Base-by-base conservation (phyloP, 352 stramenopile species). In the Vaucheria bursata region DNA sequence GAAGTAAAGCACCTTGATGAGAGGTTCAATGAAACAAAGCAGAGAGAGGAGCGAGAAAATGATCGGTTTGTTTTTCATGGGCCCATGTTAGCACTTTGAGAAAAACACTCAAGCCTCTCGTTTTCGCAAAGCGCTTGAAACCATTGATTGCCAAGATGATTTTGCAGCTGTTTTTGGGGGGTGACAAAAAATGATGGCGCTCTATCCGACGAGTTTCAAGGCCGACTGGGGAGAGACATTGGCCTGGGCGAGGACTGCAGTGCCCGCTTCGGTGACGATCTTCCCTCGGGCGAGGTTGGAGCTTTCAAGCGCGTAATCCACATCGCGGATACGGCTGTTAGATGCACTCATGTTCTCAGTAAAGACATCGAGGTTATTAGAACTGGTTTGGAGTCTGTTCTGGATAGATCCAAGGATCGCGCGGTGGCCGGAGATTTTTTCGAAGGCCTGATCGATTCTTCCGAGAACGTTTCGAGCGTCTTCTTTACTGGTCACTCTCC, bases 341-440 rank as follows among this genome's bases (percentile, higher is more conserved):
- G 45, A 59, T 59, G 45, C 45, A 59, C 45, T 59, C 45, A 59
- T 59, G 25, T 59, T 59, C 45, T 59, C 45, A 59, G 45, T 59
- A 25, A 18, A 59, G 45, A 18, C 18, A 18, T 25, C 45, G 12
- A 59, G 45, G 45, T 59, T 59, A 25, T 59, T 59, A 25, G 45
- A 59, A 25, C 45, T 59, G 25, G 12, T 59, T 25, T 18, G 25
- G 18, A 59, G 25, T 18, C 45, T 18, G 45, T 59, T 59, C 45
- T 59, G 45, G 45, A 59, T 59, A 18, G 45, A 59, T 25, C 45
- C 45, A 25, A 59, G 45, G 45, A 25, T 18, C 25, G 45, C 18
- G 18, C 45, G 45, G 12, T 59, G 45, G 25, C 25, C 25, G 45
- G 45, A 18, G 45, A 59, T 59, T 25, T 59, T 59, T 18, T 59